These are phyloP conservation scores for Salix dunnii DNA, from an alignment of 345 rosid species.

Conservation along the genomic window DNA sequence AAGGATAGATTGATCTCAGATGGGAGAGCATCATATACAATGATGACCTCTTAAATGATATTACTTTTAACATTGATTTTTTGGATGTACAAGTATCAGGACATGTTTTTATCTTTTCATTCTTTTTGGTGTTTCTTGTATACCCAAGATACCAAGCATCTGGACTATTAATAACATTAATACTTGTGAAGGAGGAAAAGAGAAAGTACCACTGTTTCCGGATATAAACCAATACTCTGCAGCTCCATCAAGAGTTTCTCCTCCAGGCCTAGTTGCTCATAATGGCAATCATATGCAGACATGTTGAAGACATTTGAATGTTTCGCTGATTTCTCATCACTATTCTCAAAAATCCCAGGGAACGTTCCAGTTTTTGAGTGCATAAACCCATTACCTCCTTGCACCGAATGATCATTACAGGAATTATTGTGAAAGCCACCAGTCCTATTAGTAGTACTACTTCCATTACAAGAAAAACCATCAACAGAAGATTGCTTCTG, in stretches of 20 bases:
- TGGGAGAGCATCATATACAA: not conserved
- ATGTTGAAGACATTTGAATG: slow-evolving; percentile 12
- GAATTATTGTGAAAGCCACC: slow-evolving; percentile 11
- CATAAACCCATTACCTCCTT: slow-evolving; percentile 21
- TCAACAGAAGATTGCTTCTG: slow-evolving; percentile 23
- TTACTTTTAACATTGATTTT: not conserved
- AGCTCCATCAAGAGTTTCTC: slow-evolving; percentile 48
- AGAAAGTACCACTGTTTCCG: slow-evolving; percentile 45
- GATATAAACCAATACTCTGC: slow-evolving; percentile 46
- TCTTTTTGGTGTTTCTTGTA: not conserved
- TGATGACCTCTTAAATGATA: not conserved
- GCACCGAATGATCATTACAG: slow-evolving; percentile 16
- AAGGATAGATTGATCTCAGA: not conserved
- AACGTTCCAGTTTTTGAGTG: slow-evolving; percentile 16
- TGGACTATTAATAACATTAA: not conserved
- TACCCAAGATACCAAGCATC: not conserved
- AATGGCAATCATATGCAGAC: slow-evolving; percentile 29
- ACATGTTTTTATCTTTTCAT: not conserved
- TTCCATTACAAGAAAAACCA: slow-evolving; percentile 31
- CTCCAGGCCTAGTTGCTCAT: slow-evolving; percentile 37
- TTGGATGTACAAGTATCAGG: not conserved
- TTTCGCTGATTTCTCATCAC: slow-evolving; percentile 12
- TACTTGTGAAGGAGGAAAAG: not conserved
- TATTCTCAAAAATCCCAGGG: slow-evolving; percentile 17
- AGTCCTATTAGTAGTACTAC: slow-evolving; percentile 5